These are phyloP conservation scores for Cytospora mali DNA, from an alignment of 2,329 filamentous ascomycete genomes.

Conservation along the genomic window DNA sequence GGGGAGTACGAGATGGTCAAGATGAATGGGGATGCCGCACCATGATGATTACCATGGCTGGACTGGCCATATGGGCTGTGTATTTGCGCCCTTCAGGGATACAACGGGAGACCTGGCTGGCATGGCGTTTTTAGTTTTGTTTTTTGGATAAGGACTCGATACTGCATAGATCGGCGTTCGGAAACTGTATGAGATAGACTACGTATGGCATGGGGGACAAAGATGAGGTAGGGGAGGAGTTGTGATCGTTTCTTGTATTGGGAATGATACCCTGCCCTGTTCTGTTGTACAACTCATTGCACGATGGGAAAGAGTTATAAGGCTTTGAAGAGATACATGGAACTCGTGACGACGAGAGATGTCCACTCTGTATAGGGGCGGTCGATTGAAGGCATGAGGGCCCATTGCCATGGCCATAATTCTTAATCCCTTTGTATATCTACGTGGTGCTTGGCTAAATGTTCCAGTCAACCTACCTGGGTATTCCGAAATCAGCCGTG, in stretches of 20 bases:
- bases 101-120: conserved; percentile 7
- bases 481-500: too few relatives aligned
- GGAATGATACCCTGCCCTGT: background rate
- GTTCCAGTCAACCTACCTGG: too few relatives aligned
- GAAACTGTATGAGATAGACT: conserved; percentile 8
- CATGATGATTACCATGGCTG: background rate
- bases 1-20: conserved; percentile 69
- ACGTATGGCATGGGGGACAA: background rate
- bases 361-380: too few relatives aligned
- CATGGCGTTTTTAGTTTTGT: conserved; percentile 20
- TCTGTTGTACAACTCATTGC: background rate
- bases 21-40: conserved; percentile 42
- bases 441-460: too few relatives aligned
- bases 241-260: background rate
- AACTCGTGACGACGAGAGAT: background rate
- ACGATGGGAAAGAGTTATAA: background rate
- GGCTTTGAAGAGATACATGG: background rate
- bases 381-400: too few relatives aligned
- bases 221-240: background rate
- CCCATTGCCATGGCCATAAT: too few relatives aligned
- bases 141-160: conserved; percentile 3
- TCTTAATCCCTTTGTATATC: background rate
- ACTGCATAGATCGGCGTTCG: conserved; percentile 24
- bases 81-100: background rate
- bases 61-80: background rate